Evolutionary conservation across 2,329 filamentous ascomycete species (phyloP).

Genomic region (Stemphylium vesicarium): DNA sequence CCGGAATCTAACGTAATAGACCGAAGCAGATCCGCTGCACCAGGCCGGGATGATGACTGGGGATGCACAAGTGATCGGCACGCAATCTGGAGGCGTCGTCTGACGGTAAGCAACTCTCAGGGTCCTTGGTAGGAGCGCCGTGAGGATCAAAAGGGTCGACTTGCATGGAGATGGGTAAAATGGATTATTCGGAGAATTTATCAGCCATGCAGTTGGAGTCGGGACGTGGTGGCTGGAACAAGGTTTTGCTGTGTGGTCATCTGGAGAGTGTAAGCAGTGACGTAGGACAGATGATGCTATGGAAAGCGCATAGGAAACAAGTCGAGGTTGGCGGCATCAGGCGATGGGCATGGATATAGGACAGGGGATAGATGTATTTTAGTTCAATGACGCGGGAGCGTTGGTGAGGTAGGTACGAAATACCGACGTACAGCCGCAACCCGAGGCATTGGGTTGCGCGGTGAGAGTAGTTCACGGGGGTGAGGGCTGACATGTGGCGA

Average conservation of each 20-base stretch:
- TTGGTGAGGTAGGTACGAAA: conserved; percentile 6
- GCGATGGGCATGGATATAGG: background rate
- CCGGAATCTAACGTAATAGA: conserved; percentile 2
- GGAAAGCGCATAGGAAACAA: background rate
- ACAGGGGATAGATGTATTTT: background rate
- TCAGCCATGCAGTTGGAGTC: background rate
- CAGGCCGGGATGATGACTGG: background rate
- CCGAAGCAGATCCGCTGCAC: conserved; percentile 5
- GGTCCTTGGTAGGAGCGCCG: background rate
- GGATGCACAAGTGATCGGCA: background rate
- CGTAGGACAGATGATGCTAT: background rate
- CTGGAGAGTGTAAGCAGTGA: conserved; percentile 7
- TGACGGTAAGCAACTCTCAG: conserved; percentile 2
- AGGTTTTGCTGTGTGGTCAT: background rate
- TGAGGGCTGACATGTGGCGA: background rate
- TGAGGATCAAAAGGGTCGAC: background rate
- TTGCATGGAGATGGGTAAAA: background rate
- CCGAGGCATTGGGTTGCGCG: background rate
- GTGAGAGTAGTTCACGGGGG: background rate
- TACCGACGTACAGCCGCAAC: conserved; percentile 6
- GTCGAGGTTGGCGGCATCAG: background rate
- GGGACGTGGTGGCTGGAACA: background rate
- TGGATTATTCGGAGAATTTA: background rate
- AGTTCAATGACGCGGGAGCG: background rate
- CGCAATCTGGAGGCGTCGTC: background rate